Evolutionary conservation across 208 protist genomes (phyloP), one percentile per base, ranked within the genome.

Genomic region (Crithidia fasciculata): DNA sequence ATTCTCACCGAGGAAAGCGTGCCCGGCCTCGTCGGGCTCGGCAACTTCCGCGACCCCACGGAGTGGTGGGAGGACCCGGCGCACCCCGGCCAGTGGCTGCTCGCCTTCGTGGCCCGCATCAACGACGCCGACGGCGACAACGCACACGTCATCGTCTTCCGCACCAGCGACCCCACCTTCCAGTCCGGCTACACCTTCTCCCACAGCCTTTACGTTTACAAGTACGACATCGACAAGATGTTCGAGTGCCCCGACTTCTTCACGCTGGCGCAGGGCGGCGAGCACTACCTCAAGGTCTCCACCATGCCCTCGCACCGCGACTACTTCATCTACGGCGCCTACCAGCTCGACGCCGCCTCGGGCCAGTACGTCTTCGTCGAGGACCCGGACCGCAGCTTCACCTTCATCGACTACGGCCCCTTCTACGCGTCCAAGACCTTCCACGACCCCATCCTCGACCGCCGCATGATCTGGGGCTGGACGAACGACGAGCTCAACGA

Each of bases 211-310:
- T 87, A 79, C 74, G 15, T 72, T 53, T 74, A 86, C 65, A 69
- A 69, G 61, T 76, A 81, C 63, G 61, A 80, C 73, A 43, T 63
- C 9, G 60, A 81, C 61, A 47, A 61, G 19, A 87, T 84, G 82
- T 70, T 87, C 56, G 82, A 87, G 80, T 76, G 69, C 76, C 82
- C 80, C 55, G 79, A 85, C 69, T 90, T 85, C 58, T 90, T 86
- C 78, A 78, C 69, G 19, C 63, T 87, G 65, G 40, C 12, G 18
- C 5, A 36, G 16, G 68, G 62, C 61, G 58, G 52, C 40, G 76
- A 78, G 65, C 72, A 83, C 82, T 83, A 76, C 57, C 67, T 87
- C 55, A 85, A 85, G 76, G 72, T 85, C 40, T 88, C 80, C 41
- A 81, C 72, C 19, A 85, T 84, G 72, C 64, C 67, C 49, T 80